phyloP scores from a whole-genome alignment of 106 monocot genomes.

The Dactylorhiza incarnata region DNA sequence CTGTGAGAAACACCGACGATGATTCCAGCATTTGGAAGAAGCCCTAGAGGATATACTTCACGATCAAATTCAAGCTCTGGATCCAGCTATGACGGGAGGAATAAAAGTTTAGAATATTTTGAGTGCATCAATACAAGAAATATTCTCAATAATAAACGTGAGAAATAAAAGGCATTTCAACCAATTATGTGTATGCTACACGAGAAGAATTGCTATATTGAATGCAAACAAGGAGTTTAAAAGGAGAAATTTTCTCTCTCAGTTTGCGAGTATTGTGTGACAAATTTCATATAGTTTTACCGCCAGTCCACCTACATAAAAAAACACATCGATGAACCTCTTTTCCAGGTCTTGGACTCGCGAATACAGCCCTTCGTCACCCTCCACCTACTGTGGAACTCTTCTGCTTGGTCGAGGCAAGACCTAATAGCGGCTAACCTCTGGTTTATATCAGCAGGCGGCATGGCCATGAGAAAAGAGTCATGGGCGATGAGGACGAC shows the following conservation, averaged over 20 bases:
- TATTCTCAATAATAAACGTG: background rate
- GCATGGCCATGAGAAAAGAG: no score
- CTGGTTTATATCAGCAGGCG: no score
- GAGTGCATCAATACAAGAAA: background rate
- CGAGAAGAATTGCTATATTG: background rate
- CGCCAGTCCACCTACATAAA: background rate
- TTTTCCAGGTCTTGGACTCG: no score
- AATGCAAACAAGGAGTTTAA: background rate
- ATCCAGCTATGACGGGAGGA: constrained; percentile 59
- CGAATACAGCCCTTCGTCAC: no score
- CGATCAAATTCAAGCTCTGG: constrained; percentile 99
- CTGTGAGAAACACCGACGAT: constrained; percentile 96
- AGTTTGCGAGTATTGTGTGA: background rate
- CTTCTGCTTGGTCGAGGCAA: no score
- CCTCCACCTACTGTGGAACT: no score
- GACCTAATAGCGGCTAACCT: no score
- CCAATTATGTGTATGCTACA: background rate
- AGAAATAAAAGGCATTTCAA: background rate
- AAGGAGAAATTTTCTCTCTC: background rate
- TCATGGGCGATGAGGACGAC: no score
- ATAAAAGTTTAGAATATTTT: constrained; percentile 1
- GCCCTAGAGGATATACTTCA: constrained; percentile 96
- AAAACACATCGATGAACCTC: no score
- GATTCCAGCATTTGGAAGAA: constrained; percentile 90
- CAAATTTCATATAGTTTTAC: background rate